phyloP scores from a whole-genome alignment of 352 stramenopile genomes.

The Pythium diclinum region DNA sequence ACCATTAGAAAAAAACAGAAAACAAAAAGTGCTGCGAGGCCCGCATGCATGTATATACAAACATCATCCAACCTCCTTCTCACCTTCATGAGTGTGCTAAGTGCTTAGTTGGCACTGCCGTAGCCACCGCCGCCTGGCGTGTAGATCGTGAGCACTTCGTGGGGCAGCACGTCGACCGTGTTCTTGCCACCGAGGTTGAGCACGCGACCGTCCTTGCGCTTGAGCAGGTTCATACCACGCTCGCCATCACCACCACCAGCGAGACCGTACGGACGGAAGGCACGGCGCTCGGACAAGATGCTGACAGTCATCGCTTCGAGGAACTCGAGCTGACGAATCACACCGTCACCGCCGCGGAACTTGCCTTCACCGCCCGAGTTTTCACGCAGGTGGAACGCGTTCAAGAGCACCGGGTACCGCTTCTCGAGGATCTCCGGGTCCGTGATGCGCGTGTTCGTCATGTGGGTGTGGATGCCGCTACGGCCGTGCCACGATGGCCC shows the following conservation, averaged over 20 bases:
- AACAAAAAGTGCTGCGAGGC: constrained; percentile 1
- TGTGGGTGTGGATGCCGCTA: constrained; percentile 98
- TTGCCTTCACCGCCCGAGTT: constrained; percentile 90
- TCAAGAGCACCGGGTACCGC: constrained; percentile 90
- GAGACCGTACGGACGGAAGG: constrained; percentile 95
- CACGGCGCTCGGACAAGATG: constrained; percentile 96
- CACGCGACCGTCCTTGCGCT: constrained; percentile 57
- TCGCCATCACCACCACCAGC: constrained; percentile 87
- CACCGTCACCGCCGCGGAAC: constrained; percentile 93
- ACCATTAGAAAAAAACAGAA: neutral
- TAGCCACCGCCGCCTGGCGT: constrained; percentile 97
- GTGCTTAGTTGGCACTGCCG: constrained; percentile 33
- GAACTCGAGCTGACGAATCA: constrained; percentile 96
- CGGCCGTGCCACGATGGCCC: constrained; percentile 95
- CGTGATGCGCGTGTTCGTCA: constrained; percentile 99
- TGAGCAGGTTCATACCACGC: constrained; percentile 93
- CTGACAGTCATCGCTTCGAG: constrained; percentile 93
- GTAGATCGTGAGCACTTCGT: constrained; percentile 94
- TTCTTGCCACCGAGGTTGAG: constrained; percentile 91
- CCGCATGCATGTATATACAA: constrained; percentile 9
- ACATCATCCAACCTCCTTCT: neutral
- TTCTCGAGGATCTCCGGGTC: constrained; percentile 99
- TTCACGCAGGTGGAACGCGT: constrained; percentile 80
- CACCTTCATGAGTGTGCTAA: neutral
- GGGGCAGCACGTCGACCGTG: constrained; percentile 89